Evolutionary conservation across 2,329 filamentous ascomycete species (phyloP).

Genomic region (Fusarium phyllophilum): DNA sequence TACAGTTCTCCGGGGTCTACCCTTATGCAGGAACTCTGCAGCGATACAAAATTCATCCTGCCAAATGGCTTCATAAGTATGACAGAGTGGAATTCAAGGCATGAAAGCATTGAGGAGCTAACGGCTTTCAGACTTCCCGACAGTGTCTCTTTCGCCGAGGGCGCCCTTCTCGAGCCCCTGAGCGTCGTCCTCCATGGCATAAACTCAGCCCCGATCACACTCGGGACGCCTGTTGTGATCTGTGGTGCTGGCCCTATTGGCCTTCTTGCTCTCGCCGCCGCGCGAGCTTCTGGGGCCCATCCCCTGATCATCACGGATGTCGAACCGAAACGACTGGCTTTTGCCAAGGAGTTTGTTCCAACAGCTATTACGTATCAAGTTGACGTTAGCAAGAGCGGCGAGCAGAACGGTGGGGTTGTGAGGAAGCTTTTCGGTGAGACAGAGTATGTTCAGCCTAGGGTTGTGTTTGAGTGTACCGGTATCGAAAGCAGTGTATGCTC

Average conservation of each 20-base stretch:
- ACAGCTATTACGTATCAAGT: slow-evolving; percentile 64
- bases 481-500: slow-evolving; percentile 71
- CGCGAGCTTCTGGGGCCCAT: slow-evolving; percentile 70
- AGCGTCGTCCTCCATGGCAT: slow-evolving; percentile 72
- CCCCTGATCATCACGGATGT: slow-evolving; percentile 73
- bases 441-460: slow-evolving; percentile 67
- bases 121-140: slow-evolving; percentile 58
- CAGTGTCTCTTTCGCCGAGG: slow-evolving; percentile 65
- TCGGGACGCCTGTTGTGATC: slow-evolving; percentile 66
- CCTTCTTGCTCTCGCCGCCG: slow-evolving; percentile 65
- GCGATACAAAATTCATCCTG: slow-evolving; percentile 69
- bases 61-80: slow-evolving; percentile 66
- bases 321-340: slow-evolving; percentile 64
- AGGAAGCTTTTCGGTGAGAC: slow-evolving; percentile 62
- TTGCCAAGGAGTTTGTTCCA: slow-evolving; percentile 68
- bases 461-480: slow-evolving; percentile 73
- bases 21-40: slow-evolving; percentile 70
- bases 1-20: slow-evolving; percentile 70
- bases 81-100: neutral
- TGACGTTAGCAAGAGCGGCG: slow-evolving; percentile 54
- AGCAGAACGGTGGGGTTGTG: slow-evolving; percentile 63
- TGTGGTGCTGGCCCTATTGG: slow-evolving; percentile 74
- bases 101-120: neutral
- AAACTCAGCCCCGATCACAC: slow-evolving; percentile 59
- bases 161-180: slow-evolving; percentile 71